phyloP scores from a whole-genome alignment of 169 alveolate genomes.

The Cystoisospora suis region DNA sequence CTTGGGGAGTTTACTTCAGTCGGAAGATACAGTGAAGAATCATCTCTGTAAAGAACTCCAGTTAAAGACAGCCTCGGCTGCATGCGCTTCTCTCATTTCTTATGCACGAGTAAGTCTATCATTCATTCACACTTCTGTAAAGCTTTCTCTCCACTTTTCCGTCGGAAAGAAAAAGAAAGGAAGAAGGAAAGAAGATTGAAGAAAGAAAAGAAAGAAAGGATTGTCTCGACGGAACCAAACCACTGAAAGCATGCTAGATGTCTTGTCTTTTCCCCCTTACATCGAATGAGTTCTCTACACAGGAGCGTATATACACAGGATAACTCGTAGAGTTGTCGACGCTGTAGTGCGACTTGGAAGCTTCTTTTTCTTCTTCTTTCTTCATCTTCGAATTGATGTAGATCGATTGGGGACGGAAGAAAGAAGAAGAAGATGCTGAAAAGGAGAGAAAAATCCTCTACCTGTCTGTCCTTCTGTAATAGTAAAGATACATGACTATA shows the following conservation, averaged over 20 bases:
- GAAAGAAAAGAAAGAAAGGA: no score
- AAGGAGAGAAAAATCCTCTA: no score
- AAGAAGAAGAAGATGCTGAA: no score
- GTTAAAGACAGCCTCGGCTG: background rate
- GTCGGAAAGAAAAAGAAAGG: no score
- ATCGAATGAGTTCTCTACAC: background rate
- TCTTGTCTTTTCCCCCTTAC: background rate
- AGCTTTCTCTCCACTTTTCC: background rate
- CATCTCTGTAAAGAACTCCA: conserved; percentile 10
- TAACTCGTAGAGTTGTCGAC: background rate
- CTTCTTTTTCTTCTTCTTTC: no score
- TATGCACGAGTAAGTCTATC: background rate
- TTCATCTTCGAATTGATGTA: background rate
- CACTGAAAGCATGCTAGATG: background rate
- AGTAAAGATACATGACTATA: background rate
- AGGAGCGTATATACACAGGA: background rate
- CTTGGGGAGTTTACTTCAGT: background rate
- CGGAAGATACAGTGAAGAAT: background rate
- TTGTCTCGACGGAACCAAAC: background rate
- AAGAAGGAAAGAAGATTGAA: no score
- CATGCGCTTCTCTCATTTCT: conserved; percentile 6
- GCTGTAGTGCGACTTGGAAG: background rate
- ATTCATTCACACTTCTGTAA: background rate
- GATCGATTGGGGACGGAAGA: no score
- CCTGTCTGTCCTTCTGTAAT: background rate